Conservation (phyloP, 2,329 filamentous ascomycete genomes). For the Allantophomopsis lycopodina region DNA sequence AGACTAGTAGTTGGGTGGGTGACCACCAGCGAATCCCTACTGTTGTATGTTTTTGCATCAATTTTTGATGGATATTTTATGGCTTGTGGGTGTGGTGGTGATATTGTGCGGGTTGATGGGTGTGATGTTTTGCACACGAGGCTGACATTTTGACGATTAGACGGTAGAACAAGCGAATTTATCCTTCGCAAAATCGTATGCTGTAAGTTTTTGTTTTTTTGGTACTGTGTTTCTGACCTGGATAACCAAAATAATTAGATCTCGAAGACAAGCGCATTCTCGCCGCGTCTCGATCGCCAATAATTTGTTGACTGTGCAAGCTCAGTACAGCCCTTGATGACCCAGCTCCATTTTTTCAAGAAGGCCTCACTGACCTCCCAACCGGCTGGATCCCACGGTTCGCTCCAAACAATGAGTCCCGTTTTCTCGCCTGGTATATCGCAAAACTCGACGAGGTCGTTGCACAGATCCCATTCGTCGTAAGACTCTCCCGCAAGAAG, state of each 20-base stretch:
- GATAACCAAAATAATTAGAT: neutral
- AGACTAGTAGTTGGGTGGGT: slow-evolving; percentile 1
- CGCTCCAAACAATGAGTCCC: slow-evolving; percentile 24
- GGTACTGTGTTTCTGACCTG: no score
- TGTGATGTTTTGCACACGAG: no score
- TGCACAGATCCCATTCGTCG: slow-evolving; percentile 20
- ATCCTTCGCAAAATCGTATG: no score
- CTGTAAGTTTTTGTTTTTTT: no score
- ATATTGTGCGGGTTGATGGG: no score
- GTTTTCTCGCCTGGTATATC: slow-evolving; percentile 5
- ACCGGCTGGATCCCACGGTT: slow-evolving; percentile 17
- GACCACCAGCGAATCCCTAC: neutral
- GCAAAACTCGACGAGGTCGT: slow-evolving; percentile 19
- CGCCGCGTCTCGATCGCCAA: slow-evolving; percentile 20
- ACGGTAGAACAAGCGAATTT: no score
- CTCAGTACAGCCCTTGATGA: slow-evolving; percentile 19
- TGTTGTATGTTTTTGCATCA: slow-evolving; percentile 1
- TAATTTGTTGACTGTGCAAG: slow-evolving; percentile 20
- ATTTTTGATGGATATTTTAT: no score
- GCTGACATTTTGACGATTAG: no score
- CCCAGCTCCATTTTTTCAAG: slow-evolving; percentile 20
- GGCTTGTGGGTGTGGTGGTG: no score
- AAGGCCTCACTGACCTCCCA: slow-evolving; percentile 25
- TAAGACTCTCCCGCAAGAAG: slow-evolving; percentile 17
- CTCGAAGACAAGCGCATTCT: slow-evolving; percentile 7